Conservation (phyloP, 1,284 basidiomycete genomes). For the Calocybe gambosa region DNA sequence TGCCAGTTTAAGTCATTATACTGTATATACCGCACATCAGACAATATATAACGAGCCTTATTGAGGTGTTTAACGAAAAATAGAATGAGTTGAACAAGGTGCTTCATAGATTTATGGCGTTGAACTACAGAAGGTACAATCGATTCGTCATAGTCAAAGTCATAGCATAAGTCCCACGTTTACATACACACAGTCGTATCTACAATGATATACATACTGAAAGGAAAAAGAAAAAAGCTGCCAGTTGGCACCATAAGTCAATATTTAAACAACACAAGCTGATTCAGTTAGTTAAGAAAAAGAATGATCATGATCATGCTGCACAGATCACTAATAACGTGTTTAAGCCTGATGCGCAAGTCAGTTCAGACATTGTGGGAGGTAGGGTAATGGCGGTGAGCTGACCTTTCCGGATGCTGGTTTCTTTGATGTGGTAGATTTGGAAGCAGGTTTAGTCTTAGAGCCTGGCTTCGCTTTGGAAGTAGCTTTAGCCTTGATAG, state of each 20-base stretch:
- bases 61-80: too few relatives aligned
- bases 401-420: slow-evolving; percentile 21
- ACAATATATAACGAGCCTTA: too few relatives aligned
- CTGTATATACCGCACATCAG: too few relatives aligned
- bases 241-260: not conserved
- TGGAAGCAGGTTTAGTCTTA: slow-evolving; percentile 27
- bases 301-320: not conserved
- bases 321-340: not conserved
- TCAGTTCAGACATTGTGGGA: not conserved
- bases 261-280: slow-evolving; percentile 5
- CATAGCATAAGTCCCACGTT: not conserved
- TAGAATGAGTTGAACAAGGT: too few relatives aligned
- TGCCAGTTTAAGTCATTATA: too few relatives aligned
- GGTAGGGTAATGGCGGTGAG: not conserved
- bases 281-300: not conserved
- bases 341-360: not conserved
- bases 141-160: not conserved
- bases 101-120: too few relatives aligned
- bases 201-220: not conserved
- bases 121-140: too few relatives aligned
- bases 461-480: slow-evolving; percentile 23
- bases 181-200: not conserved
- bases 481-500: slow-evolving; percentile 27
- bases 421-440: slow-evolving; percentile 25
- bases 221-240: not conserved